Base-by-base conservation (phyloP, 805 yeast genomes). In the Starmerella tilneyi region DNA sequence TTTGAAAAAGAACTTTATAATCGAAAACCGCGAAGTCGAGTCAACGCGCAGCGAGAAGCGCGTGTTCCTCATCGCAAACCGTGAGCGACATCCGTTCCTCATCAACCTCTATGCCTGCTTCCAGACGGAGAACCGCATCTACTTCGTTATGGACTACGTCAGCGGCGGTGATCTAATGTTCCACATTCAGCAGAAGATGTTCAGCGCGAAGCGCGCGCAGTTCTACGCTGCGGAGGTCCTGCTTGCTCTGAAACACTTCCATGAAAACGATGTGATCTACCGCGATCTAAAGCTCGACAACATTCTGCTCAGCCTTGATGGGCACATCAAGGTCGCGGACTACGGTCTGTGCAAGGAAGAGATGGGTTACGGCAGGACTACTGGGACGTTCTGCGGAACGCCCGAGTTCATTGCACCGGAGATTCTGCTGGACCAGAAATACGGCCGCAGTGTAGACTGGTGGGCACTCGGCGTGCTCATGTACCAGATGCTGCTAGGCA, bases 381-480 rank as follows among this genome's bases (percentile, higher is more conserved):
- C 56, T 11, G 56, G 56, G 4, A 92, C 98, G 0, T 92, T 89
- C 69, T 92, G 98, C 70, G 98, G 99, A 56, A 92, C 99, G 2
- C 99, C 99, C 0, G 98, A 92, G 63, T 84, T 92, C 56, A 92
- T 92, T 95, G 99, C 98, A 1, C 99, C 99, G 0, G 99, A 92
- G 64, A 89, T 92, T 54, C 71, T 92, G 59, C 79, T 84, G 52
- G 97, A 92, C 44, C 94, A 88, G 63, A 82, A 79, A 48, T 92
- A 92, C 59, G 92, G 86, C 43, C 78, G 94, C 59, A 82, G 92
- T 31, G 98, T 92, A 44, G 99, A 92, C 66, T 92, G 98, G 98
- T 92, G 98, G 98, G 97, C 98, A 1, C 85, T 88, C 70, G 99
- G 99, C 47, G 97, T 92, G 23, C 71, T 92, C 52, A 70, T 92